phyloP scores from a whole-genome alignment of 495 filamentous ascomycete genomes.

The Friedmanniomyces simplex region DNA sequence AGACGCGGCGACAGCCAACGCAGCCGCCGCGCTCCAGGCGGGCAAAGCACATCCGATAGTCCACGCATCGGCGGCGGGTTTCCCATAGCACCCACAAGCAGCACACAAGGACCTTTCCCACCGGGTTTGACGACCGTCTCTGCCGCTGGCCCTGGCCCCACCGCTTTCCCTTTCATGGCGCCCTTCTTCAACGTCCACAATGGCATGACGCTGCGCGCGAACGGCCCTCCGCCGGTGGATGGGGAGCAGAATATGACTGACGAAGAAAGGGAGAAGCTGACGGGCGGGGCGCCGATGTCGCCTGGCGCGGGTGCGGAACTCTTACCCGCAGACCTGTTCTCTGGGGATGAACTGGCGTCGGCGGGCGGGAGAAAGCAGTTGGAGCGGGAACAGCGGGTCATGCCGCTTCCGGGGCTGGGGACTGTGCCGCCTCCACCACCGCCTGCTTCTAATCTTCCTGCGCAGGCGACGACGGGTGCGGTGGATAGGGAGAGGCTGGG shows the following conservation, averaged over 20 bases:
- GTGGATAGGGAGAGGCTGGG: no score
- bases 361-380: conserved; percentile 1
- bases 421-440: conserved; percentile 9
- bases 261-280: conserved; percentile 29
- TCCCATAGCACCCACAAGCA: background rate
- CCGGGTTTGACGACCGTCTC: background rate
- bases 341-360: conserved; percentile 18
- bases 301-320: conserved; percentile 30
- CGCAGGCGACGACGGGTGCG: no score
- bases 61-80: conserved; percentile 8
- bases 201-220: conserved; percentile 24
- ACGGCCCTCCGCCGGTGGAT: background rate
- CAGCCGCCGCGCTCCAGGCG: conserved; percentile 7
- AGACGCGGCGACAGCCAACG: background rate
- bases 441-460: no score
- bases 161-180: background rate
- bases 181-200: conserved; percentile 33
- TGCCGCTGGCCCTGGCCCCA: background rate
- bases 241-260: conserved; percentile 17
- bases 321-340: conserved; percentile 33
- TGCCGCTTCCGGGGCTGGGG: conserved; percentile 15
- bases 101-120: conserved; percentile 1
- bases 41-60: conserved; percentile 7
- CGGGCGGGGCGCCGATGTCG: conserved; percentile 31
- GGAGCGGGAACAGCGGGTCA: background rate